Conservation (phyloP, 148 eudicot species). For the Mesembryanthemum crystallinum region DNA sequence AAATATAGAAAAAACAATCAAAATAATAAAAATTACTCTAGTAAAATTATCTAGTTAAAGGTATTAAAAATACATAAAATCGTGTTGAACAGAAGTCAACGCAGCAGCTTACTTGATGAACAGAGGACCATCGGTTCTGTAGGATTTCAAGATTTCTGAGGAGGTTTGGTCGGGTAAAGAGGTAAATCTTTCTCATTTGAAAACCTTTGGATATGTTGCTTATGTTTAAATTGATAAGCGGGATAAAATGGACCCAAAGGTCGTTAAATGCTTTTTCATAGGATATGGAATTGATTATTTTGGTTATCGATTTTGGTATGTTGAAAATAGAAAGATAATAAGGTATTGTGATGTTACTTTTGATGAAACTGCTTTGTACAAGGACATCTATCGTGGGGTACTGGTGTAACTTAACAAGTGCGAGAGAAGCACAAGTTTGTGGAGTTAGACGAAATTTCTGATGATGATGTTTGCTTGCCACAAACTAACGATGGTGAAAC, state of each 20-base stretch:
- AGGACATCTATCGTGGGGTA: background rate
- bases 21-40: too few species aligned
- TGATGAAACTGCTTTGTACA: background rate
- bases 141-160: background rate
- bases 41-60: too few species aligned
- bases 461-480: background rate
- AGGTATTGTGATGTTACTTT: background rate
- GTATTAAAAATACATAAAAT: too few species aligned
- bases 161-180: conserved; percentile 10
- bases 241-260: background rate
- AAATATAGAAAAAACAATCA: too few species aligned
- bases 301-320: background rate
- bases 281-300: background rate
- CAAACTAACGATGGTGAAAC: background rate
- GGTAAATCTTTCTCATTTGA: background rate
- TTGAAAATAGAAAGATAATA: background rate
- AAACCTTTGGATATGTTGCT: background rate
- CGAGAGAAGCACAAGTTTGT: background rate
- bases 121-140: background rate
- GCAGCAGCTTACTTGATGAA: background rate
- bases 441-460: background rate
- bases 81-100: too few species aligned
- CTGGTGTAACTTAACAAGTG: background rate
- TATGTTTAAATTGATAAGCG: background rate
- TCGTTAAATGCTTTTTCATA: background rate